phyloP scores from a whole-genome alignment of 2,329 filamentous ascomycete species.

The Epichloe elymi region DNA sequence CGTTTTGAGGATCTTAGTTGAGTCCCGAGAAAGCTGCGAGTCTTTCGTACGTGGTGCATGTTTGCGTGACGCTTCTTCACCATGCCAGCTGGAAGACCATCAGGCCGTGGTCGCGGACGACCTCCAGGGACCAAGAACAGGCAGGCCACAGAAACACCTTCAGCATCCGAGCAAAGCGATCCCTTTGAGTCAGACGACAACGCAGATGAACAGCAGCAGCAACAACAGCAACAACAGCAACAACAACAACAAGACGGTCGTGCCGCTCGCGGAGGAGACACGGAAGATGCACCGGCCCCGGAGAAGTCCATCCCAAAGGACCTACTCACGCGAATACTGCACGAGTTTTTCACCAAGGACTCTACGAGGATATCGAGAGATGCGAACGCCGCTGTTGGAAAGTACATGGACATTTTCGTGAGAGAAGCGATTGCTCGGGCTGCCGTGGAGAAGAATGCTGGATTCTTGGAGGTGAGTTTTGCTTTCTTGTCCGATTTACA shows the following conservation, averaged over 20 bases:
- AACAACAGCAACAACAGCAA: no score
- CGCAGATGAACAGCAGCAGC: slow-evolving; percentile 9
- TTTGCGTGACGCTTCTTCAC: background rate
- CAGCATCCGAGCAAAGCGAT: slow-evolving; percentile 19
- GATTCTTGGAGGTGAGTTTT: slow-evolving; percentile 57
- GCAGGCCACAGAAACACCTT: slow-evolving; percentile 9
- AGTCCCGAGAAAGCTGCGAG: no score
- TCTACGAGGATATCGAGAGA: slow-evolving; percentile 63
- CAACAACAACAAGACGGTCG: background rate
- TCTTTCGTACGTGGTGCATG: no score
- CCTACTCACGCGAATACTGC: slow-evolving; percentile 62
- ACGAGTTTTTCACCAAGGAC: slow-evolving; percentile 64
- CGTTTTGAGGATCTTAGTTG: no score
- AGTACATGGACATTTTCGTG: slow-evolving; percentile 86
- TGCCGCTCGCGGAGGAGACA: slow-evolving; percentile 8
- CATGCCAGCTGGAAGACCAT: slow-evolving; percentile 32
- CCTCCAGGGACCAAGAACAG: slow-evolving; percentile 16
- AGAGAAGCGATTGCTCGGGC: slow-evolving; percentile 76
- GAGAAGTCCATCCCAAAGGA: slow-evolving; percentile 52
- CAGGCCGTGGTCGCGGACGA: slow-evolving; percentile 13
- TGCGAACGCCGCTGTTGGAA: slow-evolving; percentile 62
- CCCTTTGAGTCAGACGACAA: slow-evolving; percentile 23
- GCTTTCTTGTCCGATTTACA: no score
- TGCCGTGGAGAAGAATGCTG: slow-evolving; percentile 53
- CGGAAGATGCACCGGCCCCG: slow-evolving; percentile 23